These are phyloP conservation scores for Colletotrichum sidae DNA, from an alignment of 2,329 filamentous ascomycete genomes.

Conservation along the genomic window DNA sequence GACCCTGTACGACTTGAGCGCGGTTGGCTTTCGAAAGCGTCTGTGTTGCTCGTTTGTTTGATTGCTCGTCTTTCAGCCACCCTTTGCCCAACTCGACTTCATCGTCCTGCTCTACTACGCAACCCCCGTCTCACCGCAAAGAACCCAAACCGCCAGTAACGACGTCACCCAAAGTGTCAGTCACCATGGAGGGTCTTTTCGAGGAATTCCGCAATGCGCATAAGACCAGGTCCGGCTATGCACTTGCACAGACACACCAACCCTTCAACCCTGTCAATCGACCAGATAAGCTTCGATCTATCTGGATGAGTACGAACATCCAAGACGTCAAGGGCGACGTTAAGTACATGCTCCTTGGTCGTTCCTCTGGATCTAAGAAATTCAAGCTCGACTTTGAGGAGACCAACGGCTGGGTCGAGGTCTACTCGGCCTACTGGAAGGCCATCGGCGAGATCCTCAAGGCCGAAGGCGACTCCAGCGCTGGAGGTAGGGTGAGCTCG, in stretches of 20 bases:
- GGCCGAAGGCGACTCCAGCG: constrained; percentile 64
- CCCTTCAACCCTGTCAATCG: constrained; percentile 74
- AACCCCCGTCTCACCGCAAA: constrained; percentile 7
- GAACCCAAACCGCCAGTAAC: not conserved
- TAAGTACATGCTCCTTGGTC: constrained; percentile 74
- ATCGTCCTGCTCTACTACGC: no score
- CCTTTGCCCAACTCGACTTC: no score
- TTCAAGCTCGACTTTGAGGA: constrained; percentile 73
- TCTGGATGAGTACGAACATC: constrained; percentile 78
- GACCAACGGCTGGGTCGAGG: constrained; percentile 84
- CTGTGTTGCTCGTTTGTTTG: not conserved
- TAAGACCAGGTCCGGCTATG: constrained; percentile 73
- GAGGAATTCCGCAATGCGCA: constrained; percentile 79
- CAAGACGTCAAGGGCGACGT: constrained; percentile 76
- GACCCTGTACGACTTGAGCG: not conserved
- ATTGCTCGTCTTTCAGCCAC: not conserved
- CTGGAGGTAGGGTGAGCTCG: constrained; percentile 45
- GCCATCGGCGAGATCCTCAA: constrained; percentile 79
- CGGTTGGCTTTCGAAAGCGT: no score
- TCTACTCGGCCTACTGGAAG: constrained; percentile 88
- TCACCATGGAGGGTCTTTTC: constrained; percentile 78
- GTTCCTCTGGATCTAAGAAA: constrained; percentile 54
- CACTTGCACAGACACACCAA: constrained; percentile 79
- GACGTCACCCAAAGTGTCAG: not conserved
- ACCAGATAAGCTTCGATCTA: constrained; percentile 73